These are phyloP conservation scores for Saccharomyces hybrid DNA, from an alignment of 1,139 yeast genomes.

Conservation along the genomic window DNA sequence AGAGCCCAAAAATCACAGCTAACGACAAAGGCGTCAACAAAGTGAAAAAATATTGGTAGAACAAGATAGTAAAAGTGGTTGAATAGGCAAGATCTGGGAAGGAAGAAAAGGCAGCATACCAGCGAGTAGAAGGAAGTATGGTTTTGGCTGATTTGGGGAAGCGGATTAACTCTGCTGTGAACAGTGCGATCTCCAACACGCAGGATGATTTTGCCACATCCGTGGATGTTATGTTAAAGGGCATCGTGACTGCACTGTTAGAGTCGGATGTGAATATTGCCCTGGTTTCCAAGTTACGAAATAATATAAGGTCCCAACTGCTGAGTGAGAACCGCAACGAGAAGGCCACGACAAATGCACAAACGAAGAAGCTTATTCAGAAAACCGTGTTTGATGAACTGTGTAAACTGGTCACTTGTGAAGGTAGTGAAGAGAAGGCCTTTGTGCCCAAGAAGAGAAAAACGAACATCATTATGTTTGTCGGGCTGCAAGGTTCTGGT, in stretches of 20 bases:
- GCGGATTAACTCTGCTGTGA: constrained; percentile 69
- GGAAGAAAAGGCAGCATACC: not conserved
- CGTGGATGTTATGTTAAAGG: constrained; percentile 68
- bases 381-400: constrained; percentile 92
- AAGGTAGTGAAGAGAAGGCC: constrained; percentile 46
- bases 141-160: constrained; percentile 92
- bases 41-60: not conserved
- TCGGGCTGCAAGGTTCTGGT: constrained; percentile 98
- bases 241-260: constrained; percentile 78
- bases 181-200: constrained; percentile 58
- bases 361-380: constrained; percentile 72
- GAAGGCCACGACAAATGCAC: constrained; percentile 34
- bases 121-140: constrained; percentile 38
- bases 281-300: constrained; percentile 70
- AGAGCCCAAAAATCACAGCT: not conserved
- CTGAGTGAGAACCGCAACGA: constrained; percentile 31
- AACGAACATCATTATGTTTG: constrained; percentile 82
- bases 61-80: not conserved
- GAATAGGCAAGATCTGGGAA: not conserved
- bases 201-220: constrained; percentile 50
- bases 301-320: constrained; percentile 54
- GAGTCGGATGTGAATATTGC: constrained; percentile 89
- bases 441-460: constrained; percentile 81
- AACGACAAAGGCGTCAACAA: not conserved
- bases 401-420: constrained; percentile 70